Base-by-base conservation (phyloP, 31 red algal species). In the Asparagopsis taxiformis region DNA sequence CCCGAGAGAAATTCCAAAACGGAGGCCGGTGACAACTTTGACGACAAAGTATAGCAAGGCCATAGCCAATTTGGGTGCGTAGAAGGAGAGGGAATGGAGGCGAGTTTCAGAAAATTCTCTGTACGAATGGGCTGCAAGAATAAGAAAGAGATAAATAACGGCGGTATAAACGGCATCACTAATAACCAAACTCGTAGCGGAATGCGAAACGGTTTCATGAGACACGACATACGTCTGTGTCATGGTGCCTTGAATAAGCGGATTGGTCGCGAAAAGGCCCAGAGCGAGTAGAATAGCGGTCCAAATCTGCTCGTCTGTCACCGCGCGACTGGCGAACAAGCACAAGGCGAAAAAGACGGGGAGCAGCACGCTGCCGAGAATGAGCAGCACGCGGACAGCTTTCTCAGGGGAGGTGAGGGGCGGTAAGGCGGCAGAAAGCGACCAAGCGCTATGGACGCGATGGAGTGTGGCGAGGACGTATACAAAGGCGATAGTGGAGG, bases 251-350 rank as follows among this genome's bases (percentile, higher is more conserved):
- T 19, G 30, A 1, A 77, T 91, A 31, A 91, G 55, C 1, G 87
- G 87, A 28, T 74, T 91, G 31, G 35, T 59, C 49, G 65, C 55
- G 20, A 82, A 44, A 19, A 91, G 77, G 15, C 77, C 87, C 28
- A 80, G 62, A 1, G 65, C 69, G 4, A 91, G 53, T 31, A 91
- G 58, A 44, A 66, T 55, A 41, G 57, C 59, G 1, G 87, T 91
- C 87, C 87, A 91, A 51, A 82, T 60, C 68, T 91, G 87, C 57
- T 91, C 87, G 73, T 74, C 57, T 3, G 77, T 81, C 53, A 80
- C 79, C 16, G n/a, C 30, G 1, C 49, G 64, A n/a, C 51, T 35
- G 4, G 68, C 48, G 29, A 32, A 48, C 26, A 91, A 43, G 46
- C 59, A 62, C 52, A 66, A 37, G 37, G 67, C 46, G 70, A 59